Evolutionary conservation across 306 rosid genomes (phyloP), one percentile per base, ranked within the genome.

Genomic region (Vicia villosa): DNA sequence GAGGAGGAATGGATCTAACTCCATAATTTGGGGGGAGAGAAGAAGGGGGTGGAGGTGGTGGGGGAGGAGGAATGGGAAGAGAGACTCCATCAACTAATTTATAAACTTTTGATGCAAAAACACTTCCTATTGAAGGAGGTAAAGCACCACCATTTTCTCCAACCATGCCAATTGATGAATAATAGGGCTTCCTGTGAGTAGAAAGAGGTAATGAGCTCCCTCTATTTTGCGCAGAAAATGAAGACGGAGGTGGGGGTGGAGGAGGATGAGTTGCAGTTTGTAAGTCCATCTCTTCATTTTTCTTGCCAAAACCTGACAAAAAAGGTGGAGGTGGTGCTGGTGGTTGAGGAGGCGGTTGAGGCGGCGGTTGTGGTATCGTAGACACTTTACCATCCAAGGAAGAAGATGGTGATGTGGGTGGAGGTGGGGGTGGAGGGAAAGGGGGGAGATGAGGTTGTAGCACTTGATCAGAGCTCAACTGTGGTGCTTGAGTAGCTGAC

Each of bases 171-270:
- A 55, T 70, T 46, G 87, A 68, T 72, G 84, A 63, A 75, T 66
- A 56, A 47, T 59, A 63, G 20, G 66, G 42, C 52, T 61, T 74
- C 80, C 78, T 70, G 60, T 68, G 76, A 11, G 49, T 24, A 11
- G 83, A 66, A 50, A 85, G 69, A 45, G 85, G 76, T 32, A 45
- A 15, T 32, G 20, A 34, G 28, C 55, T 52, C 52, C 68, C 57
- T 47, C 16, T 54, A 34, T 47, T 74, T 22, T 77, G 38, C 54
- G 72, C 24, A n/a, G 32, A 24, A 67, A 59, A 37, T 56, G 70
- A 28, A 74, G 65, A 69, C 13, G 81, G 80, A 0, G 87, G 76
- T 0, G 75, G 84, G 9, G 86, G 73, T 0, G 77, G 58, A 17
- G 73, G 80, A 26, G 74, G 74, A 71, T 66, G 11, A 71, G 77